Conservation (phyloP, 2,329 filamentous ascomycete species). For the Dactylellina cionopaga region DNA sequence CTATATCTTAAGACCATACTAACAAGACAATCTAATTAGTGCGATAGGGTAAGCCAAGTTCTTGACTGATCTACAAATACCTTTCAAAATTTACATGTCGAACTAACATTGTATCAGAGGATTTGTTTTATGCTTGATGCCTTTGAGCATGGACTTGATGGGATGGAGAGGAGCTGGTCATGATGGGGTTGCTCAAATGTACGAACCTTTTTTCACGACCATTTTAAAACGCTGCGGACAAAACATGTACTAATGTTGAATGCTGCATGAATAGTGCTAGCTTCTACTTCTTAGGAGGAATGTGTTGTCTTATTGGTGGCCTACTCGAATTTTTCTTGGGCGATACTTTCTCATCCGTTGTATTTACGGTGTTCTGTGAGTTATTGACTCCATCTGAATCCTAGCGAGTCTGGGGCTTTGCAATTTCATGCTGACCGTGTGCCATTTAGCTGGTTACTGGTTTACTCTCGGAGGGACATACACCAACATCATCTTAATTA, state of each 20-base stretch:
- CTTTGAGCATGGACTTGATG: slow-evolving; percentile 67
- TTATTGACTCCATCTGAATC: slow-evolving; percentile 43
- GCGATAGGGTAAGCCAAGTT: slow-evolving; percentile 18
- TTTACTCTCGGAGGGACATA: slow-evolving; percentile 68
- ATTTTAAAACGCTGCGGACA: too few relatives aligned
- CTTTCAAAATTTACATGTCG: slow-evolving; percentile 61
- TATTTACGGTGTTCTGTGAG: slow-evolving; percentile 67
- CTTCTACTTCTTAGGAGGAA: slow-evolving; percentile 67
- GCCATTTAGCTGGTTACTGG: slow-evolving; percentile 64
- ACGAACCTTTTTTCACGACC: too few relatives aligned
- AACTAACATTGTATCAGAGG: slow-evolving; percentile 63
- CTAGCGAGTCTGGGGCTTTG: too few relatives aligned
- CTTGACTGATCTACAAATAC: not conserved
- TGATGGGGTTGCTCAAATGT: slow-evolving; percentile 65
- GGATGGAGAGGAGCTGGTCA: slow-evolving; percentile 67
- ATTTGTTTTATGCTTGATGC: slow-evolving; percentile 65
- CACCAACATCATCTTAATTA: too few relatives aligned
- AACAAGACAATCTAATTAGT: not conserved
- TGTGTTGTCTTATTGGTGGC: slow-evolving; percentile 66
- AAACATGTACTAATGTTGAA: too few relatives aligned
- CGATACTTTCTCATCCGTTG: slow-evolving; percentile 70
- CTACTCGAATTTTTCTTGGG: slow-evolving; percentile 69
- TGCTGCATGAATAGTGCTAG: slow-evolving; percentile 63
- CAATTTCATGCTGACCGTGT: not conserved
- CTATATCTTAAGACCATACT: not conserved